Conservation (phyloP, 768 basidiomycete genomes). For the Russula brevipes region DNA sequence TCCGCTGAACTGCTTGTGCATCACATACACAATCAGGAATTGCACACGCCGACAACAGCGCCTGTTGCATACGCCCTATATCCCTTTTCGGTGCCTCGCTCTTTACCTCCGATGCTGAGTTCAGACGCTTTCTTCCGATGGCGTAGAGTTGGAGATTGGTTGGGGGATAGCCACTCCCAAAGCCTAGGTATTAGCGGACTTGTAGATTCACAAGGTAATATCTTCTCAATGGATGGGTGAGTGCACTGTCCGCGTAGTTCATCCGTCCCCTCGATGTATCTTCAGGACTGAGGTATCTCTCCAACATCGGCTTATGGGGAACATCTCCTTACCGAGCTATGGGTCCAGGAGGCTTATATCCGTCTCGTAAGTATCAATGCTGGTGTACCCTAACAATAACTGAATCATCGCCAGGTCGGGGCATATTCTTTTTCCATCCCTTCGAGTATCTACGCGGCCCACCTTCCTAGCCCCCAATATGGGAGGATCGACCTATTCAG, state of each 20-base stretch:
- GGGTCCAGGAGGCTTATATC: slow-evolving; percentile 11
- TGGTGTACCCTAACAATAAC: slow-evolving; percentile 12
- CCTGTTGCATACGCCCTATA: slow-evolving; percentile 51
- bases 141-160: slow-evolving; percentile 59
- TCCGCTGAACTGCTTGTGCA: slow-evolving; percentile 16
- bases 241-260: not conserved
- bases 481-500: slow-evolving; percentile 36
- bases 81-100: slow-evolving; percentile 53
- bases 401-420: slow-evolving; percentile 43
- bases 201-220: slow-evolving; percentile 33
- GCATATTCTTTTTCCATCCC: slow-evolving; percentile 47
- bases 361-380: slow-evolving; percentile 4
- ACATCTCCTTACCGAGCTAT: not conserved
- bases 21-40: slow-evolving; percentile 1
- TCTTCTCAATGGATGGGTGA: slow-evolving; percentile 37
- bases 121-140: slow-evolving; percentile 49
- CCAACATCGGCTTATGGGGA: slow-evolving; percentile 6
- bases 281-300: slow-evolving; percentile 7
- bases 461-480: slow-evolving; percentile 1
- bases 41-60: slow-evolving; percentile 9
- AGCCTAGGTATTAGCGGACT: slow-evolving; percentile 38
- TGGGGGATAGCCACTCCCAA: slow-evolving; percentile 36
- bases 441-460: not conserved
- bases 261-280: not conserved
- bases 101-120: slow-evolving; percentile 45